A percentile compares a stretch with the other conserved stretches of the same genome.
Conservation (phyloP, 345 rosid species). For the Streptanthus diversifolius region DNA sequence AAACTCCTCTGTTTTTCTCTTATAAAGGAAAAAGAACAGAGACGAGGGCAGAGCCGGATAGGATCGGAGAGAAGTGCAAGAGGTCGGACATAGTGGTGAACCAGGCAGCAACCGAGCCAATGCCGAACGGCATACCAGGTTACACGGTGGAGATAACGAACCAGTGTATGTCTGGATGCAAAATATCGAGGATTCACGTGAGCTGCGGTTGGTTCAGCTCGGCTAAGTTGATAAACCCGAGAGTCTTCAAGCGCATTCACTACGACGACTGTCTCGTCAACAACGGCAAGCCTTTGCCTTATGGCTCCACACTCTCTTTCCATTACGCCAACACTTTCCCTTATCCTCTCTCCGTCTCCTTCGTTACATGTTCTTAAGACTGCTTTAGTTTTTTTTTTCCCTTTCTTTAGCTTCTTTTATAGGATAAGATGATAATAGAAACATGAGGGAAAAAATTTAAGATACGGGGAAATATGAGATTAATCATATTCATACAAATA, state of each 20-base stretch:
- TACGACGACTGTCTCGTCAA: constrained; percentile 89
- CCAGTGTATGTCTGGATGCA: constrained; percentile 63
- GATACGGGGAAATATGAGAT: constrained; percentile 20
- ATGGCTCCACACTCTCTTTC: constrained; percentile 60
- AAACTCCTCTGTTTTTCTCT: background rate
- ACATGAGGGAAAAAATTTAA: background rate
- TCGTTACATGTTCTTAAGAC: constrained; percentile 45
- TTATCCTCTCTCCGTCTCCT: constrained; percentile 70
- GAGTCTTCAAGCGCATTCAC: constrained; percentile 67
- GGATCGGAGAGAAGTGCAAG: constrained; percentile 64
- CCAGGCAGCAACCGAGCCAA: constrained; percentile 66
- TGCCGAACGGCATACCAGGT: constrained; percentile 73
- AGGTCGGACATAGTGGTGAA: constrained; percentile 56
- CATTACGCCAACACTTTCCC: constrained; percentile 71
- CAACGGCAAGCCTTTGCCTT: constrained; percentile 63
- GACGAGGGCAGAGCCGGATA: constrained; percentile 36
- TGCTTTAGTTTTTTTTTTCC: too few relatives aligned
- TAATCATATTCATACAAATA: constrained; percentile 12
- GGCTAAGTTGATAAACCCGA: constrained; percentile 65
- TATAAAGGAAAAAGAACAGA: background rate
- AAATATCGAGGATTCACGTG: constrained; percentile 62
- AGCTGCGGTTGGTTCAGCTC: constrained; percentile 95
- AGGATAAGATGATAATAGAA: constrained; percentile 16
- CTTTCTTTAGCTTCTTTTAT: background rate
- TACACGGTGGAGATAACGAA: constrained; percentile 77